Conservation (phyloP, 2,329 filamentous ascomycete genomes). For the Cercospora brassicicola region DNA sequence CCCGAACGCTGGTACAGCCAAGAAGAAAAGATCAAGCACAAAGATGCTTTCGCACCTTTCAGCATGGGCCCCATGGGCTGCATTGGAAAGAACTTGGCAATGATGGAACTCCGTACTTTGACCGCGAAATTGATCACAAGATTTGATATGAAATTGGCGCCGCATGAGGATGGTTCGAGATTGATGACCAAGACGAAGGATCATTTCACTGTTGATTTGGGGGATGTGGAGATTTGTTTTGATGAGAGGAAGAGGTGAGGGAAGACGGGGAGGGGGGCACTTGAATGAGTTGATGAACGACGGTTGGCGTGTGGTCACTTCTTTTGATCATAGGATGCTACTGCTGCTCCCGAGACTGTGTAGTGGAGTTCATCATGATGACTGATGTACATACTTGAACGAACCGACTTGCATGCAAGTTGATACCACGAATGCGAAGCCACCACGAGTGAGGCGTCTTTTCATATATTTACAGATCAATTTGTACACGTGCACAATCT, state of each 20-base stretch:
- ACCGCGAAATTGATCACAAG: slow-evolving; percentile 39
- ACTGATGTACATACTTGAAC: not conserved
- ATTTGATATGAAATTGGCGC: slow-evolving; percentile 43
- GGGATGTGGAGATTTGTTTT: slow-evolving; percentile 32
- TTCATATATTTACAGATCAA: not conserved
- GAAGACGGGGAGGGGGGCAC: not conserved
- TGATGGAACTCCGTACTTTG: slow-evolving; percentile 42
- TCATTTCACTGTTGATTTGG: slow-evolving; percentile 40
- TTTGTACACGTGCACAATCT: not conserved
- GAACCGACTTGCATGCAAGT: not conserved
- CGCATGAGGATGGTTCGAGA: slow-evolving; percentile 39
- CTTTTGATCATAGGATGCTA: not conserved
- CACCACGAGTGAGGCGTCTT: not conserved
- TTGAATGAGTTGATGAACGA: not conserved
- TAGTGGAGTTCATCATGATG: not conserved
- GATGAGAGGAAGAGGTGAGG: slow-evolving; percentile 10
- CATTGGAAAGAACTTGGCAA: slow-evolving; percentile 42
- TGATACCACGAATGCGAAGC: not conserved
- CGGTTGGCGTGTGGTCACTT: not conserved
- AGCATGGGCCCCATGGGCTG: slow-evolving; percentile 41
- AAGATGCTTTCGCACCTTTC: slow-evolving; percentile 43
- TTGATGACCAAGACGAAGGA: slow-evolving; percentile 40
- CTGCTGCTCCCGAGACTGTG: not conserved
- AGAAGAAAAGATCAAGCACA: slow-evolving; percentile 41
- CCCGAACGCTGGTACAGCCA: slow-evolving; percentile 43